phyloP scores from a whole-genome alignment of 306 rosid genomes.

The Argentina anserina region DNA sequence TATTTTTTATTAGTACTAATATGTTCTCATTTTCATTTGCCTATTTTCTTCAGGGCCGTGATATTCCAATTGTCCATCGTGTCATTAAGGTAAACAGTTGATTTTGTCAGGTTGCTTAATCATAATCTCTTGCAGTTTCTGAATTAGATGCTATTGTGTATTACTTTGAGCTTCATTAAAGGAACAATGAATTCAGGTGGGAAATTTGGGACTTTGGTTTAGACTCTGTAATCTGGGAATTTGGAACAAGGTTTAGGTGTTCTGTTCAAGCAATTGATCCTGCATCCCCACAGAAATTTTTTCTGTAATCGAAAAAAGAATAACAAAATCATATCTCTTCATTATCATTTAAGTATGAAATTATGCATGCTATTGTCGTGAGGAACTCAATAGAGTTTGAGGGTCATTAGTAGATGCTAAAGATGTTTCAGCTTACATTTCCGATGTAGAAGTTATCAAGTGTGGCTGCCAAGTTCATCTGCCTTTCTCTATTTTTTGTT shows the following conservation, averaged over 20 bases:
- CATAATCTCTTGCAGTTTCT: not conserved
- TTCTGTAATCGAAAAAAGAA: not conserved
- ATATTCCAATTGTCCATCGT: conserved; percentile 95
- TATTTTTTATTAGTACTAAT: conserved; percentile 10
- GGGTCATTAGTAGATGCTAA: not conserved
- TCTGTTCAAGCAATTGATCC: not conserved
- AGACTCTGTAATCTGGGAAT: not conserved
- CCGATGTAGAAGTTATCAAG: not conserved
- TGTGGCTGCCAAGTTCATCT: not conserved
- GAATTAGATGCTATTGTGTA: not conserved
- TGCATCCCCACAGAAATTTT: not conserved
- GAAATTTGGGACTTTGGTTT: not conserved
- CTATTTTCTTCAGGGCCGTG: conserved; percentile 63
- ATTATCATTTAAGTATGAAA: not conserved
- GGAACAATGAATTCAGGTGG: not conserved
- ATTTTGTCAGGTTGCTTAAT: not conserved
- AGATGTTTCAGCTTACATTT: not conserved
- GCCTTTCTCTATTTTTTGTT: not conserved
- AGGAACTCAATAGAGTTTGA: not conserved
- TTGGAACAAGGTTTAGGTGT: not conserved
- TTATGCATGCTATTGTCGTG: not conserved
- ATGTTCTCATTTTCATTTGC: not conserved
- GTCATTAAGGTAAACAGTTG: conserved; percentile 64
- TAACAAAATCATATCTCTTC: not conserved
- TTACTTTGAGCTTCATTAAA: not conserved